Evolutionary conservation across 495 filamentous ascomycete genomes (phyloP).

Genomic region (Daldinia concentrica): DNA sequence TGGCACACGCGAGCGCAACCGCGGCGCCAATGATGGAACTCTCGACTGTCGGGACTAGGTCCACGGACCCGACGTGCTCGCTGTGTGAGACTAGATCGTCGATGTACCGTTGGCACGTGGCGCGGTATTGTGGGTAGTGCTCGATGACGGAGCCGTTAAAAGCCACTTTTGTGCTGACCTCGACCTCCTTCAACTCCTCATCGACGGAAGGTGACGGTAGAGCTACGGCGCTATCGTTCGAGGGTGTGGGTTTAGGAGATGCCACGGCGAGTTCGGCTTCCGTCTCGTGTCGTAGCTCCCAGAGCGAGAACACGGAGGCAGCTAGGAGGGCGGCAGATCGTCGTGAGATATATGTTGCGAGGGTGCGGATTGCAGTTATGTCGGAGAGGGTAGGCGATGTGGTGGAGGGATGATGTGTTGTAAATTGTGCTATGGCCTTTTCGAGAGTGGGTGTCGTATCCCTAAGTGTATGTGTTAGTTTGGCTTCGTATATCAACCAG

Average conservation of each 20-base stretch:
- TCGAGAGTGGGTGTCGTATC: constrained; percentile 49
- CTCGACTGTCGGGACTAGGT: constrained; percentile 65
- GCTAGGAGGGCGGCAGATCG: constrained; percentile 72
- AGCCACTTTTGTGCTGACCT: constrained; percentile 58
- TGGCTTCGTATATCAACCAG: neutral
- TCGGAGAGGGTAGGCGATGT: constrained; percentile 56
- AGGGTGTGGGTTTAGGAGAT: constrained; percentile 22
- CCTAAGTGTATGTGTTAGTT: constrained; percentile 42
- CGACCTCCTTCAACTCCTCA: constrained; percentile 40
- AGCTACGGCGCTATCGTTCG: constrained; percentile 33
- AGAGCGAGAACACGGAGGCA: constrained; percentile 68
- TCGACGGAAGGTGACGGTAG: constrained; percentile 29
- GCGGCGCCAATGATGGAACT: constrained; percentile 71
- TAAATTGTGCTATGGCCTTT: constrained; percentile 48
- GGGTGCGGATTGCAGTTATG: constrained; percentile 60
- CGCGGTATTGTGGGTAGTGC: constrained; percentile 67
- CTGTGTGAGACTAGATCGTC: constrained; percentile 54
- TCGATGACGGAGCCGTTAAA: constrained; percentile 73
- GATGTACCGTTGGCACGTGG: constrained; percentile 60
- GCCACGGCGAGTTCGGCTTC: constrained; percentile 48
- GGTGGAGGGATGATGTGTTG: constrained; percentile 57
- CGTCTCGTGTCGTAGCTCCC: constrained; percentile 62
- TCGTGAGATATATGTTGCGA: constrained; percentile 64
- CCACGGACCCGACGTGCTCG: constrained; percentile 50
- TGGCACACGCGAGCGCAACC: constrained; percentile 63